Evolutionary conservation across 2,329 filamentous ascomycete species (phyloP).

Genomic region (Paecilomyces dactylethromorphus): DNA sequence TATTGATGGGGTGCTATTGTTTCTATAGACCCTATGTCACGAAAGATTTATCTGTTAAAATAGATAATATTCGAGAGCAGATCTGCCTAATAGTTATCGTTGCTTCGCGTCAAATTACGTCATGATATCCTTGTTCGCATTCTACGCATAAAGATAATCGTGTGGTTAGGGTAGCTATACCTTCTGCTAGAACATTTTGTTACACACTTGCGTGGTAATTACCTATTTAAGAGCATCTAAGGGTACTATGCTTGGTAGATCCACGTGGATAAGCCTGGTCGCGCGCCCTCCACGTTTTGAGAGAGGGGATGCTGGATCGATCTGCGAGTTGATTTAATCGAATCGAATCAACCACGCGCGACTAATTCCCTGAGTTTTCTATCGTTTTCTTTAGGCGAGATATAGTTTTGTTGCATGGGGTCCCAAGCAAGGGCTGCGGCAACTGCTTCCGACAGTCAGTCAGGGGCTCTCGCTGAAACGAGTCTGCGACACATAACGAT

Average conservation of each 20-base stretch:
- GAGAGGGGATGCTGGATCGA: not conserved
- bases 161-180: not conserved
- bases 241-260: too few relatives aligned
- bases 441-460: not conserved
- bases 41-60: not conserved
- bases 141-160: not conserved
- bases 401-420: not conserved
- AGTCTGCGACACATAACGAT: not conserved
- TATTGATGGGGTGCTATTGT: not conserved
- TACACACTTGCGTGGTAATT: too few relatives aligned
- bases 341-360: too few relatives aligned
- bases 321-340: not conserved
- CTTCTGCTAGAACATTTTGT: not conserved
- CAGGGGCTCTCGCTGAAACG: not conserved
- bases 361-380: not conserved
- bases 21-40: not conserved
- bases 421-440: not conserved
- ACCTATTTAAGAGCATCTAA: too few relatives aligned
- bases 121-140: not conserved
- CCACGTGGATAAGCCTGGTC: too few relatives aligned
- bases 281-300: not conserved
- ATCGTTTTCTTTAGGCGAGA: not conserved
- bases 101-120: too few relatives aligned
- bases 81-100: not conserved
- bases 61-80: not conserved